Percentiles rank a stretch among this genome's conserved stretches.
Evolutionary conservation across 352 stramenopile genomes (phyloP).

Genomic region (Globisporangium acanthophoron): DNA sequence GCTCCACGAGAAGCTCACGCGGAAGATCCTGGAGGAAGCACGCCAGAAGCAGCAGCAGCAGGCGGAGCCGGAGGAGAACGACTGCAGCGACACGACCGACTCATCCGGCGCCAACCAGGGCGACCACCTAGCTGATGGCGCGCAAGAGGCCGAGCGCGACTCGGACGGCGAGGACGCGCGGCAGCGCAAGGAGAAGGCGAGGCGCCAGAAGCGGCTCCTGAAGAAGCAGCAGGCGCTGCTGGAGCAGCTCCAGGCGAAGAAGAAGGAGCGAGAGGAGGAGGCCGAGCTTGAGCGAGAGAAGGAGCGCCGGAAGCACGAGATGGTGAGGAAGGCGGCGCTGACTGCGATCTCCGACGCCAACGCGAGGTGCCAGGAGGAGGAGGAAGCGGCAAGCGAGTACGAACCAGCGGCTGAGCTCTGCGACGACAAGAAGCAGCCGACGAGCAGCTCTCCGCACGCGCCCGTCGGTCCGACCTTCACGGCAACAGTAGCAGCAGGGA

Average conservation of each 20-base stretch:
- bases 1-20: constrained; percentile 49
- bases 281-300: constrained; percentile 40
- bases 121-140: constrained; percentile 5
- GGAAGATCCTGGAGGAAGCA: constrained; percentile 40
- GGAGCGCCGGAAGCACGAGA: constrained; percentile 46
- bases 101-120: not conserved
- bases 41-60: constrained; percentile 21
- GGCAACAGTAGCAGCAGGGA: not conserved
- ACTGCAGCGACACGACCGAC: not conserved
- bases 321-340: constrained; percentile 48
- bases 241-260: constrained; percentile 42
- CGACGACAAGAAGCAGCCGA: not conserved
- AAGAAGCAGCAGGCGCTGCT: constrained; percentile 57
- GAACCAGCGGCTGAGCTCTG: not conserved
- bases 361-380: constrained; percentile 13
- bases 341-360: constrained; percentile 49
- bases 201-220: constrained; percentile 39
- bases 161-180: constrained; percentile 12
- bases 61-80: constrained; percentile 16
- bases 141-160: constrained; percentile 17
- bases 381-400: constrained; percentile 4
- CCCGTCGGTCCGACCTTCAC: not conserved
- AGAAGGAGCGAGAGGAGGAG: constrained; percentile 46
- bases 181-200: constrained; percentile 30
- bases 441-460: too few species aligned